Conservation (phyloP, 208 protist species). For the Jaenimonas drosophilae region DNA sequence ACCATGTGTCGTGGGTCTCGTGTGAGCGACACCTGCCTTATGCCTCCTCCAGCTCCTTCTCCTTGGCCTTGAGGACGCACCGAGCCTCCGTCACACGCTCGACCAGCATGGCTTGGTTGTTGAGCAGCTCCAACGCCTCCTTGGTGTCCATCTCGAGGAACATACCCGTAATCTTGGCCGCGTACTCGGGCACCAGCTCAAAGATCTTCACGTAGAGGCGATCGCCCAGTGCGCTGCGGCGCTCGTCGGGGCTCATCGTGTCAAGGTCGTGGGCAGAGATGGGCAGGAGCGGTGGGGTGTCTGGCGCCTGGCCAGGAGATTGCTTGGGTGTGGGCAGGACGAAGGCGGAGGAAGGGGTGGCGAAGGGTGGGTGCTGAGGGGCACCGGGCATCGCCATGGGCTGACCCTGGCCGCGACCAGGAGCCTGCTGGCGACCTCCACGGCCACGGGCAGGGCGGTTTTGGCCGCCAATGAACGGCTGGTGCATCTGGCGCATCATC, state of each 20-base stretch:
- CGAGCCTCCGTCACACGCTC: conserved; percentile 74
- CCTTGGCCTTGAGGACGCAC: conserved; percentile 62
- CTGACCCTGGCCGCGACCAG: conserved; percentile 16
- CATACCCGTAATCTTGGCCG: conserved; percentile 86
- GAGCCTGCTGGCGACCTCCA: conserved; percentile 18
- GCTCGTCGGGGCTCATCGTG: conserved; percentile 79
- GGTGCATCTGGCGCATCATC: conserved; percentile 74
- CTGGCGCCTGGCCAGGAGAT: conserved; percentile 43
- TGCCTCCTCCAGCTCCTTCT: conserved; percentile 2
- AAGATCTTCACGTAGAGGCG: conserved; percentile 84
- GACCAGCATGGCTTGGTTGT: conserved; percentile 47
- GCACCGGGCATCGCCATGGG: conserved; percentile 9
- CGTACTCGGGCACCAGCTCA: conserved; percentile 71
- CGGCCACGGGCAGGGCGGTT: conserved; percentile 16
- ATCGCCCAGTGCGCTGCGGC: conserved; percentile 86
- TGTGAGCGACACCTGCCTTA: background rate
- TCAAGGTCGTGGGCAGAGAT: conserved; percentile 76
- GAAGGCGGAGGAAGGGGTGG: conserved; percentile 33
- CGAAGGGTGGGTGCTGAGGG: conserved; percentile 23
- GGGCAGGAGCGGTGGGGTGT: conserved; percentile 74
- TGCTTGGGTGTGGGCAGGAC: conserved; percentile 45
- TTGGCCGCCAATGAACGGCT: too few species aligned
- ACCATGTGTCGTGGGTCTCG: background rate
- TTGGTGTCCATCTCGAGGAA: conserved; percentile 75
- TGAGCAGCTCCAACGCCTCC: conserved; percentile 62